Conservation (phyloP, 1,284 basidiomycete genomes). For the Pascua guehoae region DNA sequence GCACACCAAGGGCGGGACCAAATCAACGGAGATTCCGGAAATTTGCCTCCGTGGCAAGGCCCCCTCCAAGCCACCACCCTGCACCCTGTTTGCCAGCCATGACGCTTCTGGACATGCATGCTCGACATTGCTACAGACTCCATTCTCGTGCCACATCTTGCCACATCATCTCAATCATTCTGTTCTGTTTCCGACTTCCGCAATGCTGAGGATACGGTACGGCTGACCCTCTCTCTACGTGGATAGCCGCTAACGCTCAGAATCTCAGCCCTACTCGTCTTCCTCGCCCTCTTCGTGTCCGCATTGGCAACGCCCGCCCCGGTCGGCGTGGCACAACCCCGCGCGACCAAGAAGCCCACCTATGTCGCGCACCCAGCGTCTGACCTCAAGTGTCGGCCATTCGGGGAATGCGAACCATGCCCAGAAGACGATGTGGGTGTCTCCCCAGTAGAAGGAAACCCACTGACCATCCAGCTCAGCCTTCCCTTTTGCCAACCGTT, state of each 20-base stretch:
- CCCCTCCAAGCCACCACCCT: too few species aligned
- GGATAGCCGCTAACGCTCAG: conserved; percentile 5
- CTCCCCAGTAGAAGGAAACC: neutral
- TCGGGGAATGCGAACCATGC: conserved; percentile 77
- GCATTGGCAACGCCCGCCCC: neutral
- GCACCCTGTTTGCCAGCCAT: too few species aligned
- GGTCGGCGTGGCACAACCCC: neutral
- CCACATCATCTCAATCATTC: too few species aligned
- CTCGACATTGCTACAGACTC: too few species aligned
- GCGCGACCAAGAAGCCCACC: conserved; percentile 14
- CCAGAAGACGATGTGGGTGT: conserved; percentile 68
- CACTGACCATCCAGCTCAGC: conserved; percentile 56
- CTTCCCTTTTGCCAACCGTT: conserved; percentile 88
- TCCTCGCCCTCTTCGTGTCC: conserved; percentile 20
- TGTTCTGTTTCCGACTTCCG: too few species aligned
- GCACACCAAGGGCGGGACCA: too few species aligned
- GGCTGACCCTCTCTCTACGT: too few species aligned
- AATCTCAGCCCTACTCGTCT: conserved; percentile 11
- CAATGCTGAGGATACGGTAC: too few species aligned
- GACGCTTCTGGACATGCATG: too few species aligned
- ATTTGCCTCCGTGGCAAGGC: too few species aligned
- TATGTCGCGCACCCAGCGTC: conserved; percentile 34
- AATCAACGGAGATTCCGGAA: too few species aligned
- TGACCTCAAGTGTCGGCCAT: conserved; percentile 62
- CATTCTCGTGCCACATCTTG: too few species aligned